These are phyloP conservation scores for Aechmea fasciata DNA, from an alignment of 176 grass and related monocot genomes.

Conservation along the genomic window DNA sequence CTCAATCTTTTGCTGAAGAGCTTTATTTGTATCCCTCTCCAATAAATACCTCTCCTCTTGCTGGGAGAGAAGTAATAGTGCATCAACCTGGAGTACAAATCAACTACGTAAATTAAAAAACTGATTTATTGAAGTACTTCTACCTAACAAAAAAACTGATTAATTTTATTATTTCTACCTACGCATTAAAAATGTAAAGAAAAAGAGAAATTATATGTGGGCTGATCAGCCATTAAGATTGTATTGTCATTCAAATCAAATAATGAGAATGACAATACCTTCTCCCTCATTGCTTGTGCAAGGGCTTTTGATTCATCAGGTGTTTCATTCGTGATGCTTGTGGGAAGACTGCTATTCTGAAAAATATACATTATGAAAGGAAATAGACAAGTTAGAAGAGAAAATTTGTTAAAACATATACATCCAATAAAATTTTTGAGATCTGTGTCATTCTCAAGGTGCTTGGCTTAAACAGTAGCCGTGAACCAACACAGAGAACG, in stretches of 20 bases:
- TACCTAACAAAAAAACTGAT: too few species aligned
- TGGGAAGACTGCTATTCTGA: conserved; percentile 29
- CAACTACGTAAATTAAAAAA: conserved; percentile 18
- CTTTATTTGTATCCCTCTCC: conserved; percentile 65
- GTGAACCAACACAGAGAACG: too few species aligned
- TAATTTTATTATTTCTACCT: too few species aligned
- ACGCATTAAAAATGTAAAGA: too few species aligned
- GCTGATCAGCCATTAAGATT: not conserved
- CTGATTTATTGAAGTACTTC: not conserved
- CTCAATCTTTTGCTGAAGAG: conserved; percentile 45
- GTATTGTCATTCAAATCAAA: not conserved
- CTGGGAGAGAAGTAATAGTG: conserved; percentile 88
- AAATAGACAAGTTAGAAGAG: not conserved
- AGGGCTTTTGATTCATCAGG: conserved; percentile 46
- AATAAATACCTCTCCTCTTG: conserved; percentile 87
- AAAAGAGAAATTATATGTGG: not conserved
- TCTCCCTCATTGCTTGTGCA: conserved; percentile 88
- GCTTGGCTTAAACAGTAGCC: too few species aligned
- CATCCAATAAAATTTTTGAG: not conserved
- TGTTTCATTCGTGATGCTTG: conserved; percentile 22
- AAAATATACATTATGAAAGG: conserved; percentile 21
- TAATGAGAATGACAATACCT: conserved; percentile 30
- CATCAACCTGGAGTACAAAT: conserved; percentile 45
- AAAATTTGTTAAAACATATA: not conserved
- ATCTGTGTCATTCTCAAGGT: too few species aligned